These are phyloP conservation scores for Pyrenochaeta sp. DNA, from an alignment of 2,329 filamentous ascomycete species.

Conservation along the genomic window DNA sequence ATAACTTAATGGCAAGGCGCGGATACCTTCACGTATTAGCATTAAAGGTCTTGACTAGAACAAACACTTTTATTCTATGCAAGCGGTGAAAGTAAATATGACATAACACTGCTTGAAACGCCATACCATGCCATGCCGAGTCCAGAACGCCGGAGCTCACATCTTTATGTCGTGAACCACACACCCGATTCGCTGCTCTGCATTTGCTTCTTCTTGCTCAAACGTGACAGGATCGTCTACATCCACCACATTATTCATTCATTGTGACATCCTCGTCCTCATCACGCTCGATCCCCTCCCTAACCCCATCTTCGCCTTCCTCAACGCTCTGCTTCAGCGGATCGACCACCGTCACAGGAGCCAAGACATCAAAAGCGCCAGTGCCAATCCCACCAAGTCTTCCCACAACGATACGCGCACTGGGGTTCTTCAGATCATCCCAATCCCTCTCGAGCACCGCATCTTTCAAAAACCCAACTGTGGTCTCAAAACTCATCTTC, in stretches of 20 bases:
- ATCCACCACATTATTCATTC: conserved; percentile 13
- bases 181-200: conserved; percentile 2
- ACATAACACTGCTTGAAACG: neutral
- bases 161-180: neutral
- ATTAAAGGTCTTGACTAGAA: neutral
- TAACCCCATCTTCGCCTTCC: conserved; percentile 23
- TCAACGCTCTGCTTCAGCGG: conserved; percentile 32
- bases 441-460: conserved; percentile 89
- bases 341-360: conserved; percentile 40
- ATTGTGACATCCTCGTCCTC: conserved; percentile 19
- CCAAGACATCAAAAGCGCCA: conserved; percentile 87
- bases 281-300: conserved; percentile 19
- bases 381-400: conserved; percentile 84
- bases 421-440: conserved; percentile 87
- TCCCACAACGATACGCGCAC: conserved; percentile 87
- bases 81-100: neutral
- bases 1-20: too few species aligned
- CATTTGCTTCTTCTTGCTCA: conserved; percentile 18
- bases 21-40: neutral
- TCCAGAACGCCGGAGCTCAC: neutral
- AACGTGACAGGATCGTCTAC: conserved; percentile 13
- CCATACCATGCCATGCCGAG: neutral
- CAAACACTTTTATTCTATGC: neutral
- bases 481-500: conserved; percentile 99
- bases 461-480: conserved; percentile 90